Evolutionary conservation across 805 yeast genomes (phyloP).

Genomic region (Wickerhamiella slavikovae): DNA sequence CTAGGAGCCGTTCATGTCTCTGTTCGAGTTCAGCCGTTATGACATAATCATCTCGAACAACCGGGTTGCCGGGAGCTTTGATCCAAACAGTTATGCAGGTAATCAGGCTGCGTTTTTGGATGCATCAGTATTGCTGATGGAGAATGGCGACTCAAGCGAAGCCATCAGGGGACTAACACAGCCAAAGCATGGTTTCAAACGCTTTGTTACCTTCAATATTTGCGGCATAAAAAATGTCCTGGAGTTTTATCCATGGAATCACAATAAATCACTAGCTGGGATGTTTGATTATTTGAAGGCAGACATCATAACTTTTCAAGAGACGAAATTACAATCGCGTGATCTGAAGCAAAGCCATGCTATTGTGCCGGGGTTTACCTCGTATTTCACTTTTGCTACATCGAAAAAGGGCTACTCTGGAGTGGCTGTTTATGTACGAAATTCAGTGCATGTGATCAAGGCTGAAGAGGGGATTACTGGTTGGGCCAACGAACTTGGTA

Average conservation of each 20-base stretch:
- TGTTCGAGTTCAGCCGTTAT: too few relatives aligned
- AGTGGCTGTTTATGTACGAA: constrained; percentile 53
- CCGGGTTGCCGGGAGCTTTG: too few relatives aligned
- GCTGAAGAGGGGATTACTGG: constrained; percentile 95
- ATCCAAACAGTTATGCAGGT: too few relatives aligned
- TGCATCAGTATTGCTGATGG: too few relatives aligned
- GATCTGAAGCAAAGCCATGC: constrained; percentile 30
- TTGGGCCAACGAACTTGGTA: constrained; percentile 8
- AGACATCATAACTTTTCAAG: constrained; percentile 76
- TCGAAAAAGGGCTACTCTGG: constrained; percentile 75
- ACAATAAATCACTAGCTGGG: constrained; percentile 21
- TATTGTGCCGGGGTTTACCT: constrained; percentile 32
- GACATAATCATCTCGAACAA: too few relatives aligned
- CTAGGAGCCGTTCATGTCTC: too few relatives aligned
- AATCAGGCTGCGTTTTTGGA: too few relatives aligned
- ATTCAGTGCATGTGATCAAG: constrained; percentile 33
- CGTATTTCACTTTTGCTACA: constrained; percentile 50
- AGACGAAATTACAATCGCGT: constrained; percentile 44
- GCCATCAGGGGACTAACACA: too few relatives aligned
- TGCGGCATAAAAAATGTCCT: constrained; percentile 67
- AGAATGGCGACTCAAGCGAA: too few relatives aligned
- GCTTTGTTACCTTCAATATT: constrained; percentile 36
- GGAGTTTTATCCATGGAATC: constrained; percentile 72
- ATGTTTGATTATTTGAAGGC: constrained; percentile 25
- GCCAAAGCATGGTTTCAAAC: too few relatives aligned